Conservation (phyloP, 1,139 yeast species). For the Blastobotrys proliferans region DNA sequence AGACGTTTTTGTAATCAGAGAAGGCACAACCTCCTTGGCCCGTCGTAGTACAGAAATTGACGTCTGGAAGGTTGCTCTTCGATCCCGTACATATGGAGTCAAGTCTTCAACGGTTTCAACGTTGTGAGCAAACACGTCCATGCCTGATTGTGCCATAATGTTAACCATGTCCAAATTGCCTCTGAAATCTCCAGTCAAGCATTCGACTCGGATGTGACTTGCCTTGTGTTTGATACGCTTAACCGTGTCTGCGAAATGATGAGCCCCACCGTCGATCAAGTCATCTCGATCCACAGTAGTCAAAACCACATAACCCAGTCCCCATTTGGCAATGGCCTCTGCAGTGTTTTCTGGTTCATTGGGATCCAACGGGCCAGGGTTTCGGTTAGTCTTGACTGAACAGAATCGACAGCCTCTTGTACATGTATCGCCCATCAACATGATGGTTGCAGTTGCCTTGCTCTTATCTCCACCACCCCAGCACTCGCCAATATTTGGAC, state of each 20-base stretch:
- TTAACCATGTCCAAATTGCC: slow-evolving; percentile 83
- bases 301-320: slow-evolving; percentile 93
- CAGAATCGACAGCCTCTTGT: slow-evolving; percentile 98
- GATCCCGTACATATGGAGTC: slow-evolving; percentile 93
- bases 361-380: slow-evolving; percentile 88
- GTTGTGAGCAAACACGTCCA: slow-evolving; percentile 97
- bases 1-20: slow-evolving; percentile 85
- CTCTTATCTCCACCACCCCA: slow-evolving; percentile 96
- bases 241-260: slow-evolving; percentile 88
- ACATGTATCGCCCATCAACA: slow-evolving; percentile 98
- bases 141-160: slow-evolving; percentile 75
- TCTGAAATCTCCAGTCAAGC: slow-evolving; percentile 90
- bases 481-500: slow-evolving; percentile 98
- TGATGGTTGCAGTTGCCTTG: slow-evolving; percentile 98
- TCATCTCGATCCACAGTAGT: slow-evolving; percentile 99
- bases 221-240: slow-evolving; percentile 78
- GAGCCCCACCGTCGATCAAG: slow-evolving; percentile 86
- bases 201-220: slow-evolving; percentile 88
- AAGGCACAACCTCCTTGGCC: slow-evolving; percentile 75
- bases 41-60: slow-evolving; percentile 69
- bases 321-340: slow-evolving; percentile 97
- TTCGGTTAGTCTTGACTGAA: slow-evolving; percentile 87
- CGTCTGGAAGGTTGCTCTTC: slow-evolving; percentile 94
- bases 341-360: slow-evolving; percentile 98
- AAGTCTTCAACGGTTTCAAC: slow-evolving; percentile 93